Percentiles rank a stretch among this genome's conserved stretches.
Conservation (phyloP, 2,329 filamentous ascomycete species). For the Scedosporium minutisporum region DNA sequence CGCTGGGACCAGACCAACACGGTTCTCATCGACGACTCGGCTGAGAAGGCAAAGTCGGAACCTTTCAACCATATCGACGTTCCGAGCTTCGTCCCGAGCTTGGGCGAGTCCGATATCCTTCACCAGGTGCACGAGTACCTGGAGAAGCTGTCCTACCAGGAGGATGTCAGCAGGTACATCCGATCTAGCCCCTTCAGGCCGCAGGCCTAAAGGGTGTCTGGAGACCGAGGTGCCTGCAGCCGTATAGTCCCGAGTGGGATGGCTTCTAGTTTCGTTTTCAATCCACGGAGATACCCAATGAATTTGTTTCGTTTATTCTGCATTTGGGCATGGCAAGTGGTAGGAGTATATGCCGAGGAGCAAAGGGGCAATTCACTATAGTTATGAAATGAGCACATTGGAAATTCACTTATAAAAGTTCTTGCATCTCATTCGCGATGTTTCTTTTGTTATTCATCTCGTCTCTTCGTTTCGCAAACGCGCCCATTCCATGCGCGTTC, state of each 20-base stretch:
- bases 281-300: too few species aligned
- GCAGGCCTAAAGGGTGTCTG: background rate
- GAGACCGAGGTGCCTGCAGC: background rate
- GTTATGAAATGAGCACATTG: background rate
- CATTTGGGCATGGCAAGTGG: too few species aligned
- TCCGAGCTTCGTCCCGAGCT: constrained; percentile 58
- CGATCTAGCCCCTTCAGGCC: constrained; percentile 35
- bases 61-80: constrained; percentile 75
- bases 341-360: too few species aligned
- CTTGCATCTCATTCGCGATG: background rate
- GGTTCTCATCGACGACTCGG: constrained; percentile 77
- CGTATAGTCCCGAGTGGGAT: too few species aligned
- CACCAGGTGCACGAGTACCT: constrained; percentile 54
- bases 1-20: constrained; percentile 79
- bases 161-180: constrained; percentile 55
- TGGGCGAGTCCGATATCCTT: constrained; percentile 34
- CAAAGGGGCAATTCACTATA: too few species aligned
- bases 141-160: constrained; percentile 41
- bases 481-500: background rate
- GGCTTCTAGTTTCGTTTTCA: too few species aligned
- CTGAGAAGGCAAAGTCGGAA: constrained; percentile 70
- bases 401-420: background rate
- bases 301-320: too few species aligned
- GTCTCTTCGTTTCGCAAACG: background rate
- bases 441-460: background rate